Evolutionary conservation across 495 filamentous ascomycete species (phyloP).

Genomic region (Neurospora sp.): DNA sequence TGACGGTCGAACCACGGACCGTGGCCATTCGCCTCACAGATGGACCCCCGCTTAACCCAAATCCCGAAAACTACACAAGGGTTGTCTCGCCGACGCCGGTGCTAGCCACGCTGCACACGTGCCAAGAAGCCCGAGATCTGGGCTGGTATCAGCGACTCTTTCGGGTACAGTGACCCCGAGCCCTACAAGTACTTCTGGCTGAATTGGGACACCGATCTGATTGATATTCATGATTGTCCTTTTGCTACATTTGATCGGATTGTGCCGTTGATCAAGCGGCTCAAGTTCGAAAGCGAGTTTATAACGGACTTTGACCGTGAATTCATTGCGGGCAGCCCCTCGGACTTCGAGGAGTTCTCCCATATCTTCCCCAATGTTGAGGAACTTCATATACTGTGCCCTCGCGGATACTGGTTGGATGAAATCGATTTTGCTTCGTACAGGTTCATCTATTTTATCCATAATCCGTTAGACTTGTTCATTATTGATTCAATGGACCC

Average conservation of each 20-base stretch:
- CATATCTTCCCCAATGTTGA: not conserved
- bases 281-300: not conserved
- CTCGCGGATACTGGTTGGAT: no score
- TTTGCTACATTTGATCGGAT: not conserved
- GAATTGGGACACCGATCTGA: not conserved
- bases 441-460: not conserved
- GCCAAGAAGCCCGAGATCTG: constrained; percentile 12
- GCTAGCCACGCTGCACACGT: constrained; percentile 13
- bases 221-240: not conserved
- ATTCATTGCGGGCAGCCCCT: no score
- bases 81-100: constrained; percentile 12
- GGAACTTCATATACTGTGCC: not conserved
- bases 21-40: not conserved
- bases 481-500: not conserved
- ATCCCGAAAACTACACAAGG: not conserved
- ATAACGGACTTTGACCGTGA: not conserved
- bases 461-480: not conserved
- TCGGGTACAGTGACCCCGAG: not conserved
- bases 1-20: not conserved
- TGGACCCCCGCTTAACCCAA: not conserved
- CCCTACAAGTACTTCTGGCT: not conserved
- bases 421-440: not conserved
- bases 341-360: no score
- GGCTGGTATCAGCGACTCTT: not conserved
- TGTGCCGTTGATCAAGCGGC: not conserved